Conservation (phyloP, 2,329 filamentous ascomycete species). For the Penicillium sp. region DNA sequence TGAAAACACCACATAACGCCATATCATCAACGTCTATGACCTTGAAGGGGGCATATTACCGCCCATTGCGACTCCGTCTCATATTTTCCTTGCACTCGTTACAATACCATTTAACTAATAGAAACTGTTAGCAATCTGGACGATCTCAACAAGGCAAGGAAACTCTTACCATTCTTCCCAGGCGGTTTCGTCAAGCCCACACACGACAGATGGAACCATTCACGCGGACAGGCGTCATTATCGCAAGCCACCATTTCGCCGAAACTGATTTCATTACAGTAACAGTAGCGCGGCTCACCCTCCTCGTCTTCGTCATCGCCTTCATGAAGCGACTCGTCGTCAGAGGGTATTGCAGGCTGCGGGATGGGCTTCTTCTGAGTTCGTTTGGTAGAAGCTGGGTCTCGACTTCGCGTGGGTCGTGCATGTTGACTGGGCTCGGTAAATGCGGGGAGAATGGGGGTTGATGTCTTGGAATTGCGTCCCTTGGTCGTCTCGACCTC, state of each 20-base stretch:
- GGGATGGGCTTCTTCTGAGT: conserved; percentile 33
- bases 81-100: conserved; percentile 71
- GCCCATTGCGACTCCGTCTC: conserved; percentile 50
- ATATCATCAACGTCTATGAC: conserved; percentile 3
- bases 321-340: conserved; percentile 44
- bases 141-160: not conserved
- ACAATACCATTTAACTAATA: conserved; percentile 76
- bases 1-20: conserved; percentile 3
- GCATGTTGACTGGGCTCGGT: conserved; percentile 32
- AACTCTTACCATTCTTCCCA: conserved; percentile 66
- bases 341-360: conserved; percentile 30
- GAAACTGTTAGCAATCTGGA: conserved; percentile 16
- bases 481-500: conserved; percentile 37
- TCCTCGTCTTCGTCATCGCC: conserved; percentile 63
- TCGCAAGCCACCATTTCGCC: conserved; percentile 84
- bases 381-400: conserved; percentile 33
- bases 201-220: conserved; percentile 83
- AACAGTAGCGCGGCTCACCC: conserved; percentile 73
- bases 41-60: conserved; percentile 12
- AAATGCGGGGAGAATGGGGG: conserved; percentile 37
- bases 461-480: conserved; percentile 41
- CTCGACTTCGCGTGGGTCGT: conserved; percentile 36
- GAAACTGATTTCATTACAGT: conserved; percentile 76
- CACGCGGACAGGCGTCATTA: conserved; percentile 66
- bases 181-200: conserved; percentile 76